Percentiles rank a stretch among this genome's conserved stretches.
These are phyloP conservation scores for Mariannaea sp. DNA, from an alignment of 2,329 filamentous ascomycete genomes.

Conservation along the genomic window DNA sequence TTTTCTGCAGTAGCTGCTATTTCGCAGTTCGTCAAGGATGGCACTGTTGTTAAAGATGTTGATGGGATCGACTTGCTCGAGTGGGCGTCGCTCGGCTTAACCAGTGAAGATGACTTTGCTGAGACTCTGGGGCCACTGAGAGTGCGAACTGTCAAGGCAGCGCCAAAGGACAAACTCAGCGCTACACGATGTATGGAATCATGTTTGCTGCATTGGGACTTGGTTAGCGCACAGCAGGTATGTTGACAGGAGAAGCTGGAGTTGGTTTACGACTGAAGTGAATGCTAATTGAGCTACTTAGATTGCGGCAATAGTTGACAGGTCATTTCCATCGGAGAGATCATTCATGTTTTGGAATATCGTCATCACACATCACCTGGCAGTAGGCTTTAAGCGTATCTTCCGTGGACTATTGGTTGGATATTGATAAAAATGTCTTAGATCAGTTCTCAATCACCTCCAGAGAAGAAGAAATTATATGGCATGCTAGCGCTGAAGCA, in stretches of 20 bases:
- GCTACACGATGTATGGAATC: constrained; percentile 54
- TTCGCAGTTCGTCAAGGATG: constrained; percentile 53
- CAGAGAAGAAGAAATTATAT: constrained; percentile 57
- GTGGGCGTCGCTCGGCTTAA: constrained; percentile 53
- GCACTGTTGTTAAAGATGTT: constrained; percentile 52
- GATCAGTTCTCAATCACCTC: constrained; percentile 53
- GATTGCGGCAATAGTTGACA: constrained; percentile 60
- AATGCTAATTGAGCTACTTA: constrained; percentile 35
- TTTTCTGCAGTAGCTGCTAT: constrained; percentile 51
- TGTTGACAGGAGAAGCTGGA: constrained; percentile 1
- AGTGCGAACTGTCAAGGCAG: constrained; percentile 56
- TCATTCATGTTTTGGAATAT: constrained; percentile 61
- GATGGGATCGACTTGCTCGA: constrained; percentile 60
- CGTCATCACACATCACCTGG: constrained; percentile 56
- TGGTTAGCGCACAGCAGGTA: constrained; percentile 62
- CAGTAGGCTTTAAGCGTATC: constrained; percentile 46
- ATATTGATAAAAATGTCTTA: constrained; percentile 35
- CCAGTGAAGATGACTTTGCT: constrained; percentile 48
- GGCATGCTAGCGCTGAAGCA: constrained; percentile 56
- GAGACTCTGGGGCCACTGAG: constrained; percentile 57
- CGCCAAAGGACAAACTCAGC: constrained; percentile 51
- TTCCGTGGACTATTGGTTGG: not conserved
- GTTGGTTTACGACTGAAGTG: no score
- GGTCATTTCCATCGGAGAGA: constrained; percentile 54
- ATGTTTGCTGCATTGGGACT: constrained; percentile 60